Evolutionary conservation across 1,284 basidiomycete species (phyloP), one percentile per base, ranked within the genome.

Genomic region (Gomphus sp.): DNA sequence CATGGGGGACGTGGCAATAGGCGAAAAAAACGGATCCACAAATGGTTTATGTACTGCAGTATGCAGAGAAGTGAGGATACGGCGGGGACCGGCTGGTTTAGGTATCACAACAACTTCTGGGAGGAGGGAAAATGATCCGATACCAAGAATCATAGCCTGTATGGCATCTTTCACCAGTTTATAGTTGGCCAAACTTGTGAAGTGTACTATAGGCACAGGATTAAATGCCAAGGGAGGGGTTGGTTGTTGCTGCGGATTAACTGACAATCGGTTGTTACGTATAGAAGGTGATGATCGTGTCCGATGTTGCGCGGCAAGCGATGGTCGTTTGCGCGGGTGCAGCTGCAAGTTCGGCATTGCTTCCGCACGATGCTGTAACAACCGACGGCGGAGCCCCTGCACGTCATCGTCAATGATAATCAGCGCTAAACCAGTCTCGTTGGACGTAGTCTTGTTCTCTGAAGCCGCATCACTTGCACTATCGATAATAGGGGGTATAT

Each of bases 71-170:
- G 93, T 94, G 61, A 98, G 74, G 64, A 97, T 86, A 9, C 94
- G 83, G 39, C 94, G 83, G 1, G 94, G 94, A 3, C 95, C 95
- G 9, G 91, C 93, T 5, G 94, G 94, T 72, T 98, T 98, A 4
- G 93, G 94, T 33, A 98, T 87, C 63, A 98, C 91, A 76, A 97
- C 89, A 33, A 96, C 83, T 65, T 98, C 94, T 0, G 93, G 87
- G 3, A 80, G 25, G 62, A 66, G 62, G 59, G 72, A 65, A 62
- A 74, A 59, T 56, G 74, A 66, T 53, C 71, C 68, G 62, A 74
- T 80, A 22, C 75, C 74, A 49, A 71, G 70, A 51, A 91, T 74
- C 25, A 87, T 76, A 25, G 81, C 83, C 63, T 93, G 85, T 28
- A 98, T 77, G n/a, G 86, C 76, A 64, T 96, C 93, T 65, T 90